Base-by-base conservation (phyloP, 208 protist genomes). In the Leptomonas pyrrhocoris region DNA sequence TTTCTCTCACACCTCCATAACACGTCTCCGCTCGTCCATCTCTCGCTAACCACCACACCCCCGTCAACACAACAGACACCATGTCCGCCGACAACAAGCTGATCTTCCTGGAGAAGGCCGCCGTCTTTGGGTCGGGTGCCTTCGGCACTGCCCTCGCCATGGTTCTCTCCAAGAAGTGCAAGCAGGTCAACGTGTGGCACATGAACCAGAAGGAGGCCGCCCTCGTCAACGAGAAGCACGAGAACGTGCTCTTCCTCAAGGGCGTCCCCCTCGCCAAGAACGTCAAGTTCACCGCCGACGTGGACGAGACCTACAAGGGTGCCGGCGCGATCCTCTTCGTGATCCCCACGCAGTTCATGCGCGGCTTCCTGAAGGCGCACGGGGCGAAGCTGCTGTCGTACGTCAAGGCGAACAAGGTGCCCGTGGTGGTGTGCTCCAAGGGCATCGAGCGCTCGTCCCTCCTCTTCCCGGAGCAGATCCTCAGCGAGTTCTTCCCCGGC, bases 331-430 rank as follows among this genome's bases (percentile, higher is more conserved):
- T 97, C 38, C 68, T 96, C 23, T 81, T 96, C 51, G 87, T 87
- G 58, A 90, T 96, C 61, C 93, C 93, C 9, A 95, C 89, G 18
- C 90, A 93, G 79, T 96, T 95, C 68, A 60, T 95, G 31, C 84
- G 92, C 28, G 73, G 73, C 30, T 97, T 93, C 74, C 65, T 97
- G 15, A 48, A 90, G 62, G 61, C 81, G 27, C 67, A 91, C 73
- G 81, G 58, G 18, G 30, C 59, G 4, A 60, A 66, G 30, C 49
- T 94, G 60, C 74, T 78, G 43, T 50, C 68, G 13, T 77, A 89
- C 63, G 56, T 89, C 21, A 62, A 79, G 42, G 59, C 63, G 16
- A 74, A 79, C 54, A 48, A 64, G 27, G 75, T 90, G 25, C 93
- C 90, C 9, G 64, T 96, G 40, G 59, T 91, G 31, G 71, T 92